Conservation (phyloP, 2,329 filamentous ascomycete genomes). For the Mollisiaceae sp. region DNA sequence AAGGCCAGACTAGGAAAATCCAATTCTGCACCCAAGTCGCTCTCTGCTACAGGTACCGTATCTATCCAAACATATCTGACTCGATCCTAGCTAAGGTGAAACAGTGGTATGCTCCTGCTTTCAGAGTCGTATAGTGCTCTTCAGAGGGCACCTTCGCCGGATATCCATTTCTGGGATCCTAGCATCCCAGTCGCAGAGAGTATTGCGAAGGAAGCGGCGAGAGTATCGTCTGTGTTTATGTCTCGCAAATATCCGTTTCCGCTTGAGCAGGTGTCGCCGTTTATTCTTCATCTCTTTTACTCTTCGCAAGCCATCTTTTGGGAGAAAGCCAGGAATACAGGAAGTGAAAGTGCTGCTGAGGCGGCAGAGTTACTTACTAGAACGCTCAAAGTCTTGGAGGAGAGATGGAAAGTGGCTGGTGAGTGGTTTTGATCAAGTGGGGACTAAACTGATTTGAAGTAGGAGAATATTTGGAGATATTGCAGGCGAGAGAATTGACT, state of each 20-base stretch:
- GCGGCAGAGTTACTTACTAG: background rate
- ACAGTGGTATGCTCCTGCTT: background rate
- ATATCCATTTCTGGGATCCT: background rate
- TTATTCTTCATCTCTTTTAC: background rate
- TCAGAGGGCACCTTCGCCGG: background rate
- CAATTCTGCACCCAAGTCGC: constrained; percentile 20
- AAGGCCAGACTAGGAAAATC: constrained; percentile 4
- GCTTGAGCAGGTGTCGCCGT: background rate
- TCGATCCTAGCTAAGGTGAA: background rate
- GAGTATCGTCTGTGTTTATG: background rate
- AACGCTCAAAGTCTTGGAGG: background rate
- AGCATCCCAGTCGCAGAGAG: background rate
- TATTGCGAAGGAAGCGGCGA: background rate
- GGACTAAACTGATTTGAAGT: background rate
- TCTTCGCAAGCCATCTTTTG: background rate
- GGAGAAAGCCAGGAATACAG: background rate
- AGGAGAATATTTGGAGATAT: constrained; percentile 2
- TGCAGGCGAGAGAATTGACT: background rate
- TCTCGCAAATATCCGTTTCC: background rate
- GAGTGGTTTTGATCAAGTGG: background rate
- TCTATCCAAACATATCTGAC: background rate
- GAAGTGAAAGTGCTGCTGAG: background rate
- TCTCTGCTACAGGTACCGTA: constrained; percentile 17
- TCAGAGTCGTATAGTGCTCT: background rate
- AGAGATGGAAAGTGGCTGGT: background rate